Evolutionary conservation across 2,329 filamentous ascomycete species (phyloP), one percentile per base, ranked within the genome.

Genomic region (Rutstroemia sp.): DNA sequence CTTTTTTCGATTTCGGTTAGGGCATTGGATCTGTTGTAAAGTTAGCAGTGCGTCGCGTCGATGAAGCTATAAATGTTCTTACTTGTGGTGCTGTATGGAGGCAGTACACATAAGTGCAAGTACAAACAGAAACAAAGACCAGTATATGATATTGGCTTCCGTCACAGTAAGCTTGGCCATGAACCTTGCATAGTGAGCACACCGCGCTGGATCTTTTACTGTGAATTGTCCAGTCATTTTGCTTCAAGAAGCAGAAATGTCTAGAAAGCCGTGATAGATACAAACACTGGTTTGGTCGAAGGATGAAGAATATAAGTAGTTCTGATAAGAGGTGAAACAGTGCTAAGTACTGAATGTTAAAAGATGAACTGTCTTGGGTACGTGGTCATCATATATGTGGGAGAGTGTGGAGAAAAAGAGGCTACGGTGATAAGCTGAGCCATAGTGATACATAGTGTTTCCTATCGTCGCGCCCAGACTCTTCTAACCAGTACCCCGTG

Each of bases 131-230:
- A 78, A 79, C 50, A 79, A 58, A 10, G 65, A 60, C 75, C 75
- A 79, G 67, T 77, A 79, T 23, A 78, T 67, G 12, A 72, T 62
- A 59, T 75, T 73, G 58, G 77, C 76, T 60, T 78, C 69, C 63
- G 68, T 66, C 51, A 72, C 63, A 10, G 68, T 69, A 58, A 78
- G 65, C 57, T 73, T 65, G 5, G 71, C 67, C 27, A 76, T 74
- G 61, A 78, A 78, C 45, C 68, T 64, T 38, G 76, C 76, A 59
- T 76, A 75, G 59, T 74, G 69, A 17, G 51, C 48, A 59, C 74
- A 76, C 51, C 67, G 64, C 19, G 45, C 58, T 2, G 64, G 62
- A 54, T 75, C 71, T 53, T 62, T 60, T 3, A 60, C 51, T 16
- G 62, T 62, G 52, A 71, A 74, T 23, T 67, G 63, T 9, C 70